Evolutionary conservation across 257 asterid genomes (phyloP).

Genomic region (Scutellaria minor): DNA sequence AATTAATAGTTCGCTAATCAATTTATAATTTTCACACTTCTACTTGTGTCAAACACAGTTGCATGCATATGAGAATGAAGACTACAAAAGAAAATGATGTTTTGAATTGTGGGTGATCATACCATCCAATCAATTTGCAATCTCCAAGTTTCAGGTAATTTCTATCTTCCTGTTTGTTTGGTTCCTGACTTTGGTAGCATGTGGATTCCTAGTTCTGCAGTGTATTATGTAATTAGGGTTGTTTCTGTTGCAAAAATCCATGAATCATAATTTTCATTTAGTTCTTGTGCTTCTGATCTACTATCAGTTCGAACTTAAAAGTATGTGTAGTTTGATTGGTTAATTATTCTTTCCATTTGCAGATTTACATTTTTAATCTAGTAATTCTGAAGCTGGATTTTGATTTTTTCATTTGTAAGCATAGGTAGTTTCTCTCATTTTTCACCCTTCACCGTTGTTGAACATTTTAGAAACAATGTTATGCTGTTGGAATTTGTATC

Average conservation of each 20-base stretch:
- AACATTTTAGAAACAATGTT: neutral
- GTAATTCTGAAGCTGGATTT: neutral
- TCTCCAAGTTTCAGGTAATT: conserved; percentile 17
- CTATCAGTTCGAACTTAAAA: no score
- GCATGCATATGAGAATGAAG: neutral
- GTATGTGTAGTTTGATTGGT: neutral
- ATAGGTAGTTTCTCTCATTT: neutral
- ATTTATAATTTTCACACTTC: no score
- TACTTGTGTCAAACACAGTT: neutral
- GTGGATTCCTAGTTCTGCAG: neutral
- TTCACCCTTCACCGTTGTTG: neutral
- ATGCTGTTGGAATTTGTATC: neutral
- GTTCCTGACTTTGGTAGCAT: conserved; percentile 5
- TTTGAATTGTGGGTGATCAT: conserved; percentile 2
- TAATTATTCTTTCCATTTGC: neutral
- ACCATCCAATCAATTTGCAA: conserved; percentile 4
- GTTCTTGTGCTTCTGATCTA: no score
- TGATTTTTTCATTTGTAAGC: neutral
- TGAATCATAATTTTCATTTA: no score
- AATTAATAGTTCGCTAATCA: no score
- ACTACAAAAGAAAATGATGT: neutral
- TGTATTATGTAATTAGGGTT: conserved; percentile 28
- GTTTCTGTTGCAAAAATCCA: no score
- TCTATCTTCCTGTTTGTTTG: conserved; percentile 2
- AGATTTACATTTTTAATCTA: no score